phyloP scores from a whole-genome alignment of 768 basidiomycete genomes.

The Lactarius sanguifluus region DNA sequence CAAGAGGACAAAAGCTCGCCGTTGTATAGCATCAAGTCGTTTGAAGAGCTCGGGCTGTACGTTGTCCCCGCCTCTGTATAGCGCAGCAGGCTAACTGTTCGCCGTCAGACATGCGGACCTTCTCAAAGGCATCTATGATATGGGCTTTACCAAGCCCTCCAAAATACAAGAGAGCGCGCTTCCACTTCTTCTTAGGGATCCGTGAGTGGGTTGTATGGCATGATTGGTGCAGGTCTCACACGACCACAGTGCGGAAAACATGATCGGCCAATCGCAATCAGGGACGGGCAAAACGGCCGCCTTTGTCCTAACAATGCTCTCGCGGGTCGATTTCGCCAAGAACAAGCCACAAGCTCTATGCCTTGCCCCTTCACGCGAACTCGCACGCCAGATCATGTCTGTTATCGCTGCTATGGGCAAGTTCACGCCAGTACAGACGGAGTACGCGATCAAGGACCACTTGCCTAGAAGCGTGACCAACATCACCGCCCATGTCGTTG shows the following conservation, averaged over 20 bases:
- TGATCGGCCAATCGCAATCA: slow-evolving; percentile 99
- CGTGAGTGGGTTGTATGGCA: slow-evolving; percentile 51
- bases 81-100: slow-evolving; percentile 13
- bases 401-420: slow-evolving; percentile 94
- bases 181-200: slow-evolving; percentile 84
- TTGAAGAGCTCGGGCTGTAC: slow-evolving; percentile 93
- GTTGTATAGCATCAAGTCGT: slow-evolving; percentile 87
- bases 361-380: slow-evolving; percentile 95
- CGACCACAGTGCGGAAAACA: slow-evolving; percentile 82
- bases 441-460: slow-evolving; percentile 93
- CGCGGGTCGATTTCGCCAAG: slow-evolving; percentile 81
- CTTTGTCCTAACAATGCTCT: slow-evolving; percentile 96
- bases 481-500: slow-evolving; percentile 86
- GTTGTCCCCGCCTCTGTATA: slow-evolving; percentile 66
- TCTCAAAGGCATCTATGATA: slow-evolving; percentile 89
- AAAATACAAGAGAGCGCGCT: slow-evolving; percentile 98
- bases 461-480: slow-evolving; percentile 61
- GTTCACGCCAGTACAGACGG: slow-evolving; percentile 89
- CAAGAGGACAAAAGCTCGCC: slow-evolving; percentile 97
- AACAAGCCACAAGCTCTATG: slow-evolving; percentile 94
- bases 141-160: slow-evolving; percentile 96
- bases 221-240: slow-evolving; percentile 13
- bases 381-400: slow-evolving; percentile 96
- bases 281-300: slow-evolving; percentile 99
- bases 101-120: slow-evolving; percentile 75